Evolutionary conservation across 2,329 filamentous ascomycete species (phyloP).

Genomic region (Purpureocillium lavendulum): DNA sequence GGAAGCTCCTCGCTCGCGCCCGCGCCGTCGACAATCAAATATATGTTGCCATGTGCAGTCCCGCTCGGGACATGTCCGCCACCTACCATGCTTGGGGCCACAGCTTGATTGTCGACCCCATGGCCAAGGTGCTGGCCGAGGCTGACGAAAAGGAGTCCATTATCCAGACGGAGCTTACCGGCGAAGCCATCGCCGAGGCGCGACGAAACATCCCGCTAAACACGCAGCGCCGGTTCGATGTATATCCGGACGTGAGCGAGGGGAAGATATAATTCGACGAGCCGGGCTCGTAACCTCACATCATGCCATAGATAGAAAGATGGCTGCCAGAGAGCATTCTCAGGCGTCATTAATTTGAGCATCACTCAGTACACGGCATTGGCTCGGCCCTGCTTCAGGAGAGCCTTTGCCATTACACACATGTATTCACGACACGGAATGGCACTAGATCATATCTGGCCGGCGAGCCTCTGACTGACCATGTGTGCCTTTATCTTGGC

Average conservation of each 20-base stretch:
- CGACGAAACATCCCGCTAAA: slow-evolving; percentile 79
- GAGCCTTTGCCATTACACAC: too few species aligned
- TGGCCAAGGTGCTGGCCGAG: slow-evolving; percentile 73
- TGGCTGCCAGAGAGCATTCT: too few species aligned
- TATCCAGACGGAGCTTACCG: slow-evolving; percentile 63
- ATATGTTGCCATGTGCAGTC: slow-evolving; percentile 88
- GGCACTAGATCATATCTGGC: too few species aligned
- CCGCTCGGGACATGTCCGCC: slow-evolving; percentile 69
- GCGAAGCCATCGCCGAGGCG: slow-evolving; percentile 61
- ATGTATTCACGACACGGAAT: too few species aligned
- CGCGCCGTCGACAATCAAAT: slow-evolving; percentile 90
- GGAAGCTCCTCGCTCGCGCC: slow-evolving; percentile 73
- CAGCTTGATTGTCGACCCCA: slow-evolving; percentile 79
- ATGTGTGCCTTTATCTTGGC: not conserved
- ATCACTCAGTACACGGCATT: too few species aligned
- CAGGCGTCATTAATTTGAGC: too few species aligned
- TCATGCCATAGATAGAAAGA: too few species aligned
- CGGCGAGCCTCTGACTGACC: too few species aligned
- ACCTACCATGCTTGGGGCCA: slow-evolving; percentile 90
- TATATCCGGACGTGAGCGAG: slow-evolving; percentile 82
- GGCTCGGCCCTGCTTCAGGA: too few species aligned
- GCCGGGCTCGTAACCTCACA: slow-evolving; percentile 5
- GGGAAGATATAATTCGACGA: slow-evolving; percentile 36
- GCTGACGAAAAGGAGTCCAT: slow-evolving; percentile 71
- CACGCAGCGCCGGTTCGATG: slow-evolving; percentile 82